These are phyloP conservation scores for Polytrichum commune DNA, from an alignment of 225 moss, liverwort and hornwort species.

Conservation along the genomic window DNA sequence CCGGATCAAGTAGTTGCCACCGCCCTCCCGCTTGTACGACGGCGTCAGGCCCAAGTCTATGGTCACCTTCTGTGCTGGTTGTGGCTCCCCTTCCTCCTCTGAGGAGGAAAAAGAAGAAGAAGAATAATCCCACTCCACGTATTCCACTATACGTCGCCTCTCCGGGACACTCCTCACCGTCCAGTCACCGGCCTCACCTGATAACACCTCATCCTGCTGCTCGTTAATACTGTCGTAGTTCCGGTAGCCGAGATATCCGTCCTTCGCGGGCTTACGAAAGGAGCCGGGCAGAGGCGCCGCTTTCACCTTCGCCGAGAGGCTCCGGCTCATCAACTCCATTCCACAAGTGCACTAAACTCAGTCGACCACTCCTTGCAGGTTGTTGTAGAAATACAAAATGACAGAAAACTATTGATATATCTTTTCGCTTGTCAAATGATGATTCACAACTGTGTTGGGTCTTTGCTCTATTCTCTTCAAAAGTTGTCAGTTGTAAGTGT, in stretches of 20 bases:
- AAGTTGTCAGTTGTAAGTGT: too few relatives aligned
- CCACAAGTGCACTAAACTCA: not conserved
- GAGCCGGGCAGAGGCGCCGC: conserved; percentile 13
- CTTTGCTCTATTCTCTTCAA: too few relatives aligned
- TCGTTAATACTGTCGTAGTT: not conserved
- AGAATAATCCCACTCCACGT: conserved; percentile 8
- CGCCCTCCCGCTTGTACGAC: conserved; percentile 22
- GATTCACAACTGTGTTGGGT: too few relatives aligned
- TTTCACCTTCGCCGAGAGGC: conserved; percentile 28
- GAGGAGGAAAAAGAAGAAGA: too few relatives aligned
- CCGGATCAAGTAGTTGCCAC: conserved; percentile 21
- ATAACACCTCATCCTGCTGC: not conserved
- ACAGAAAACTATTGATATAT: too few relatives aligned
- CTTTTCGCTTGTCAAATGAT: too few relatives aligned
- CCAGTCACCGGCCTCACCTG: conserved; percentile 14
- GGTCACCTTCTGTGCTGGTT: conserved; percentile 18
- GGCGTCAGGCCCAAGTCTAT: conserved; percentile 36
- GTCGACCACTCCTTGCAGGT: not conserved
- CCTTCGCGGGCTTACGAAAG: conserved; percentile 12
- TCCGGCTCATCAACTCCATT: conserved; percentile 28
- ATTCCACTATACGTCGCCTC: conserved; percentile 22
- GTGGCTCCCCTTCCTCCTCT: not conserved
- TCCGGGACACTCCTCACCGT: conserved; percentile 14
- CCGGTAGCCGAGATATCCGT: conserved; percentile 1
- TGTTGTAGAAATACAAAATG: not conserved